Evolutionary conservation across 2,329 filamentous ascomycete genomes (phyloP).

Genomic region (Endoconidiophora laricicola): DNA sequence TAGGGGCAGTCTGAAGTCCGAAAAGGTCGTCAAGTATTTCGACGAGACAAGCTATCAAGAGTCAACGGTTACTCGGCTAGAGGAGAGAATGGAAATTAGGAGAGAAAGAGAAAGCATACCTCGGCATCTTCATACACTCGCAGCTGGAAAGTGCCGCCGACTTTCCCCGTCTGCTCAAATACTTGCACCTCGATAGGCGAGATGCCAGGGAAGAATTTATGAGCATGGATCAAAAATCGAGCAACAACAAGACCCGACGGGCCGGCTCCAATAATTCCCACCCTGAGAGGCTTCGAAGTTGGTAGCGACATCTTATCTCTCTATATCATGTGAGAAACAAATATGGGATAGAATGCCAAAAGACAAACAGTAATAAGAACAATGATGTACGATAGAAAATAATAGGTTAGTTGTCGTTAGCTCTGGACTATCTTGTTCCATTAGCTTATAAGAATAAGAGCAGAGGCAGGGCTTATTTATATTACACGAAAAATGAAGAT

Average conservation of each 20-base stretch:
- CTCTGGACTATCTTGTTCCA: too few relatives aligned
- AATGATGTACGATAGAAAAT: too few relatives aligned
- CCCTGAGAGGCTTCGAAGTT: slow-evolving; percentile 17
- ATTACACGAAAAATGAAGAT: too few relatives aligned
- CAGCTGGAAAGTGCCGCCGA: slow-evolving; percentile 32
- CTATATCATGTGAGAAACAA: too few relatives aligned
- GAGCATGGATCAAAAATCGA: slow-evolving; percentile 24
- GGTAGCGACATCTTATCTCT: too few relatives aligned
- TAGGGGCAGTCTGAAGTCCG: slow-evolving; percentile 27
- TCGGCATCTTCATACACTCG: slow-evolving; percentile 32
- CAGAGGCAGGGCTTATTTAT: too few relatives aligned
- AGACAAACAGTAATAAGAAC: too few relatives aligned
- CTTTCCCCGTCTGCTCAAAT: slow-evolving; percentile 27
- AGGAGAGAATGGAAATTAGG: background rate
- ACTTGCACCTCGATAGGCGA: slow-evolving; percentile 25
- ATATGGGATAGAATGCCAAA: too few relatives aligned
- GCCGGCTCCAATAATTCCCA: slow-evolving; percentile 28
- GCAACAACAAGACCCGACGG: slow-evolving; percentile 27
- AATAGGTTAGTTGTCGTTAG: too few relatives aligned
- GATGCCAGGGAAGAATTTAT: slow-evolving; percentile 21
- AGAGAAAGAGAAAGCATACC: slow-evolving; percentile 14
- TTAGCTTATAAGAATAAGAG: too few relatives aligned
- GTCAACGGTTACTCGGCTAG: background rate
- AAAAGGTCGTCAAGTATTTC: slow-evolving; percentile 33
- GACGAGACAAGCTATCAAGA: slow-evolving; percentile 28